Percentiles rank a stretch among this genome's conserved stretches.
These are phyloP conservation scores for Coelastrella sp. DNA, from an alignment of 139 green algal genomes.

Conservation along the genomic window DNA sequence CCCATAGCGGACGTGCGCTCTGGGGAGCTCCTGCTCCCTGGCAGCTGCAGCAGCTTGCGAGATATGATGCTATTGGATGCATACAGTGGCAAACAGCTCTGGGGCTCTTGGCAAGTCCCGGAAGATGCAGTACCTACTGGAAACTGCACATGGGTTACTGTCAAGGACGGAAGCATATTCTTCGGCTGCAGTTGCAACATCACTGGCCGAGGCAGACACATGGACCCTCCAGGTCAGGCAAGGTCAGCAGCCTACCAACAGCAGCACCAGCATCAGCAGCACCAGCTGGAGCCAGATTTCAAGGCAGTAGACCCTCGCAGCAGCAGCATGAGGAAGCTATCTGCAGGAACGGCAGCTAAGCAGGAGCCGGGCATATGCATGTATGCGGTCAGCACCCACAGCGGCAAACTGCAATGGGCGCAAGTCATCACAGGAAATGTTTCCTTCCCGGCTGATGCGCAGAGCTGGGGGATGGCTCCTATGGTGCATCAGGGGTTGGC, in stretches of 20 bases:
- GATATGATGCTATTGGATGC: slow-evolving; percentile 17
- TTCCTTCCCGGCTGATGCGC: not conserved
- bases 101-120: slow-evolving; percentile 14
- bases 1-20: not conserved
- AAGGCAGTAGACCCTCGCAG: not conserved
- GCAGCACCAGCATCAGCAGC: slow-evolving; percentile 19
- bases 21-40: not conserved
- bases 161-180: not conserved
- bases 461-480: slow-evolving; percentile 23
- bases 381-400: slow-evolving; percentile 15
- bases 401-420: slow-evolving; percentile 20
- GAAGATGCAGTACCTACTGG: not conserved
- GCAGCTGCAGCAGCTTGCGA: not conserved
- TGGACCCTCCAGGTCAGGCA: too few relatives aligned
- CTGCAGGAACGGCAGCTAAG: not conserved
- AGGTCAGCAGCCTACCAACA: not conserved
- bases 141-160: slow-evolving; percentile 6
- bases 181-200: slow-evolving; percentile 45
- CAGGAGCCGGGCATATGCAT: slow-evolving; percentile 7
- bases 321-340: not conserved
- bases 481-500: not conserved
- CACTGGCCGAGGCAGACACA: slow-evolving; percentile 1
- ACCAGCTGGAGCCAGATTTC: slow-evolving; percentile 3
- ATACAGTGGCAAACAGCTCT: not conserved
- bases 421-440: not conserved